Conservation (phyloP, 78 protist species). For the Creolimax fragrantissima region DNA sequence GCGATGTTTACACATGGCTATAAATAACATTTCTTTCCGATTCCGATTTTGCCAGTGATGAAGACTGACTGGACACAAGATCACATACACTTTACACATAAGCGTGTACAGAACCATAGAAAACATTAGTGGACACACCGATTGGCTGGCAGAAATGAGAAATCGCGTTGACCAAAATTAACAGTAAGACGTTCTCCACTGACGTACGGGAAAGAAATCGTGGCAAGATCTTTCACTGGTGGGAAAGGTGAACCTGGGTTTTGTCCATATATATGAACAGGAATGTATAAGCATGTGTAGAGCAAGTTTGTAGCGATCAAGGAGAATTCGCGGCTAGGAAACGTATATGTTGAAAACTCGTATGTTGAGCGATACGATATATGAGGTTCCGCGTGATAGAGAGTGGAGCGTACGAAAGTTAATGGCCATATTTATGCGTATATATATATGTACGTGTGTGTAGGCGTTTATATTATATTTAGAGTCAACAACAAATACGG, state of each 20-base stretch:
- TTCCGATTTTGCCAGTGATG: neutral
- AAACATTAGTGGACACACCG: neutral
- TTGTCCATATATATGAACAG: no score
- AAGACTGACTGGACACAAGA: neutral
- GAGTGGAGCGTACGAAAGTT: no score
- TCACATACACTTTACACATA: neutral
- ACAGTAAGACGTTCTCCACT: neutral
- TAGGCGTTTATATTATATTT: no score
- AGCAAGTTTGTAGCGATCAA: no score
- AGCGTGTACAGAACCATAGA: neutral
- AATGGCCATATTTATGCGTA: no score
- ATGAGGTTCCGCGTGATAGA: no score
- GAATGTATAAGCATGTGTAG: no score
- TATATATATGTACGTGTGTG: no score
- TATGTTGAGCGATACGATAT: no score
- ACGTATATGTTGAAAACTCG: no score
- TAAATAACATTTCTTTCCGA: neutral
- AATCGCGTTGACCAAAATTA: neutral
- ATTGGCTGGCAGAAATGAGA: neutral
- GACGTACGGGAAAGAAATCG: neutral
- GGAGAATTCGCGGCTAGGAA: no score
- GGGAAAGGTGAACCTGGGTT: neutral
- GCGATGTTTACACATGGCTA: neutral
- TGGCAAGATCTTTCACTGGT: neutral
- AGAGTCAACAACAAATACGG: no score